Evolutionary conservation across 1,284 basidiomycete genomes (phyloP).

Genomic region (Erythrobasidium hasegawianum): DNA sequence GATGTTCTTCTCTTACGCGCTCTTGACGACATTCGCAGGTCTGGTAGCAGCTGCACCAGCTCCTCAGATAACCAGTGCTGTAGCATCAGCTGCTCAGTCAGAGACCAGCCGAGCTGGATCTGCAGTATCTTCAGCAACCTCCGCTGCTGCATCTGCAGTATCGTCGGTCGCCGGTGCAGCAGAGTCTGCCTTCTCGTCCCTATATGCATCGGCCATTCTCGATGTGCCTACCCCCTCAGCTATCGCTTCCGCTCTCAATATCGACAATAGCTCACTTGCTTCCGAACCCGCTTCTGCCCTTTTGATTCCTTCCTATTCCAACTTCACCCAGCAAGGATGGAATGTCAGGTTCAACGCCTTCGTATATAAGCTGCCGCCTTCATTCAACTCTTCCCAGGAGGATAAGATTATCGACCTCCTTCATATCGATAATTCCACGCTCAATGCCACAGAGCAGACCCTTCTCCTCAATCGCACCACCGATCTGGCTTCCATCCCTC

Average conservation of each 20-base stretch:
- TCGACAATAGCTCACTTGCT: conserved; percentile 12
- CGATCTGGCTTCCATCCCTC: conserved; percentile 22
- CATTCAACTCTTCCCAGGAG: background rate
- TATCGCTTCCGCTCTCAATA: conserved; percentile 10
- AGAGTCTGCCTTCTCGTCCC: conserved; percentile 19
- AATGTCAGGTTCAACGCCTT: conserved; percentile 34
- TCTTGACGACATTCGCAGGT: background rate
- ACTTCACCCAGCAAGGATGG: conserved; percentile 33
- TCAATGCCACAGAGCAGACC: conserved; percentile 32
- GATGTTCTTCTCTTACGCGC: background rate
- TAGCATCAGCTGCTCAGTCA: conserved; percentile 12
- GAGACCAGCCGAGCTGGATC: conserved; percentile 20
- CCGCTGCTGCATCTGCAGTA: conserved; percentile 13
- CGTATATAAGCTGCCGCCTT: conserved; percentile 21
- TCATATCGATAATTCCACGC: conserved; percentile 23
- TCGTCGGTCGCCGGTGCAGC: conserved; percentile 4
- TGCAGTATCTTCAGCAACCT: conserved; percentile 20
- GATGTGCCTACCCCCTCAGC: conserved; percentile 10
- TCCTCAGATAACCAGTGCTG: conserved; percentile 20
- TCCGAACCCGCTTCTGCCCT: conserved; percentile 20
- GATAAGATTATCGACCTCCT: conserved; percentile 16
- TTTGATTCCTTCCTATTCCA: conserved; percentile 26
- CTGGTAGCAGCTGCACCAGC: conserved; percentile 14
- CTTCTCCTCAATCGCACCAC: conserved; percentile 29
- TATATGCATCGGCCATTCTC: conserved; percentile 15